Percentiles rank a stretch among this genome's conserved stretches.
phyloP scores from a whole-genome alignment of 768 basidiomycete genomes.

The Hydnomerulius pinastri region DNA sequence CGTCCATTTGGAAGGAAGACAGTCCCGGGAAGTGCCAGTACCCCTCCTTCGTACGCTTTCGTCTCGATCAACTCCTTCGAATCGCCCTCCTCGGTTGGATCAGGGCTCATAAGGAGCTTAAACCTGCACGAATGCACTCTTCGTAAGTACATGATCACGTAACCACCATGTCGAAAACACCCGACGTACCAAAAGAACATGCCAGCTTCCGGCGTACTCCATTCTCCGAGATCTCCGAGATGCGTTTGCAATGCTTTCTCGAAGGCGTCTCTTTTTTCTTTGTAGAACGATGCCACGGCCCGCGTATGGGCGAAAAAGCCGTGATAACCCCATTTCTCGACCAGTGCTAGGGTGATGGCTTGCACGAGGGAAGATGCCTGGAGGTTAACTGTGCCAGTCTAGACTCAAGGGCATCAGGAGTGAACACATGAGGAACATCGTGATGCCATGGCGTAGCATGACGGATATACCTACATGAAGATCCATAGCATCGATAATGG shows the following conservation, averaged over 20 bases:
- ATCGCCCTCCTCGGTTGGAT: slow-evolving; percentile 51
- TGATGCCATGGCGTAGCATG: slow-evolving; percentile 6
- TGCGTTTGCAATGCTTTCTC: slow-evolving; percentile 74
- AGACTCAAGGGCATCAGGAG: slow-evolving; percentile 15
- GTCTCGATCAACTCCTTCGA: slow-evolving; percentile 72
- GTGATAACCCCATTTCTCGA: slow-evolving; percentile 73
- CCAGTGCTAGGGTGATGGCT: slow-evolving; percentile 56
- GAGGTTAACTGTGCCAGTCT: slow-evolving; percentile 70
- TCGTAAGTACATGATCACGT: slow-evolving; percentile 18
- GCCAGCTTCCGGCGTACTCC: slow-evolving; percentile 71
- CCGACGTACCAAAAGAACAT: slow-evolving; percentile 93
- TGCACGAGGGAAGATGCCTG: slow-evolving; percentile 69
- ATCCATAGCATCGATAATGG: slow-evolving; percentile 70
- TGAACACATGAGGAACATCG: slow-evolving; percentile 4
- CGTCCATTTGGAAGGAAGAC: slow-evolving; percentile 76
- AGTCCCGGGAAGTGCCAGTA: slow-evolving; percentile 87
- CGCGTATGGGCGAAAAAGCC: slow-evolving; percentile 72
- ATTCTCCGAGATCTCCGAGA: slow-evolving; percentile 76
- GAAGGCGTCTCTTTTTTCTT: slow-evolving; percentile 73
- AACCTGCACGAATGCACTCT: slow-evolving; percentile 49
- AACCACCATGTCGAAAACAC: no score
- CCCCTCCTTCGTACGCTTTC: slow-evolving; percentile 76
- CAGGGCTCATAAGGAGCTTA: slow-evolving; percentile 53
- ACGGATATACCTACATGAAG: slow-evolving; percentile 51
- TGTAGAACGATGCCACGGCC: slow-evolving; percentile 73